Evolutionary conservation across 805 yeast genomes (phyloP).

Genomic region (Yamadazyma paraphyllophila): DNA sequence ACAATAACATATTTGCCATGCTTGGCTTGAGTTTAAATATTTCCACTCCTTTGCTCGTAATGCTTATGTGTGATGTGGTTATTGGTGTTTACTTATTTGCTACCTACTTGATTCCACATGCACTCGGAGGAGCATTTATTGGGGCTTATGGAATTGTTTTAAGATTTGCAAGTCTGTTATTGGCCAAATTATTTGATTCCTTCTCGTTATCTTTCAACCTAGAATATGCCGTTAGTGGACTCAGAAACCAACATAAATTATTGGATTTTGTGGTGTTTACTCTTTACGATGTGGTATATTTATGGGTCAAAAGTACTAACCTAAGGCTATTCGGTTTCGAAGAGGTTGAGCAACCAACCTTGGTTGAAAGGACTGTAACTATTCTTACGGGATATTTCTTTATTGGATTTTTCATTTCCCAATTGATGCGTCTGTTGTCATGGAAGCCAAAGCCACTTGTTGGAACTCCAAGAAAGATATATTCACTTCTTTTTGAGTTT

Average conservation of each 20-base stretch:
- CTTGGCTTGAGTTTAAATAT: constrained; percentile 36
- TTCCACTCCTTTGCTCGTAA: constrained; percentile 34
- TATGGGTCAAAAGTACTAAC: neutral
- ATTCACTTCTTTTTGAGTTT: constrained; percentile 52
- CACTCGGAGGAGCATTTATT: constrained; percentile 34
- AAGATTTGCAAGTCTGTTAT: neutral
- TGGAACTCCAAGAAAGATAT: constrained; percentile 51
- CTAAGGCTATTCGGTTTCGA: neutral
- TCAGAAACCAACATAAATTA: neutral
- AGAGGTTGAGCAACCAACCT: constrained; percentile 24
- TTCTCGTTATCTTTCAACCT: neutral
- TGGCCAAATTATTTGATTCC: neutral
- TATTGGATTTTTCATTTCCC: constrained; percentile 23
- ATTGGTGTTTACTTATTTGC: constrained; percentile 37
- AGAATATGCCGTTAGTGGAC: neutral
- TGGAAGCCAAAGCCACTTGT: constrained; percentile 42
- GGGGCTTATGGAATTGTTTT: constrained; percentile 14
- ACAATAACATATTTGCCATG: constrained; percentile 26
- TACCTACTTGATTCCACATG: constrained; percentile 48
- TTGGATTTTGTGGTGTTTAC: neutral
- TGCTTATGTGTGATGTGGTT: constrained; percentile 29
- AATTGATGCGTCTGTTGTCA: constrained; percentile 27
- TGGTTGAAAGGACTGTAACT: constrained; percentile 36
- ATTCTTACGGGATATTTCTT: constrained; percentile 34
- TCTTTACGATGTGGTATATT: constrained; percentile 1